Evolutionary conservation across 129 eudicot genomes (phyloP).

Genomic region (Ambrosia artemisiifolia): DNA sequence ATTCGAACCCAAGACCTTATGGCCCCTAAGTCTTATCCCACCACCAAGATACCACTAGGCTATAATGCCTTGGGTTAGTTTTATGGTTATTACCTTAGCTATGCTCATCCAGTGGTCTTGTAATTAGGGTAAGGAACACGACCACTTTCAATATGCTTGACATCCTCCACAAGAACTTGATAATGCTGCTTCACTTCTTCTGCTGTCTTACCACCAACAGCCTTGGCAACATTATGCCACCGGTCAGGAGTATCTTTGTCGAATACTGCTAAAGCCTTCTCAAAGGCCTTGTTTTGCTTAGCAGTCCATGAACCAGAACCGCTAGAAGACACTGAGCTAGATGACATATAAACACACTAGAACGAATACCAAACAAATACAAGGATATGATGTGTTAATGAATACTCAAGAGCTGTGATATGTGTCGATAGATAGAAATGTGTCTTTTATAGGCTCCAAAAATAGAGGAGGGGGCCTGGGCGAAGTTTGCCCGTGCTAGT

Average conservation of each 20-base stretch:
- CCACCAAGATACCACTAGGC: too few species aligned
- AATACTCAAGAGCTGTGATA: background rate
- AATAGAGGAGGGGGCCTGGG: background rate
- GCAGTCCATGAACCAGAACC: too few species aligned
- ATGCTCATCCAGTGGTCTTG: slow-evolving; percentile 29
- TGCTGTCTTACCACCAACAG: slow-evolving; percentile 32
- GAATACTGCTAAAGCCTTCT: background rate
- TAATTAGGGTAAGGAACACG: slow-evolving; percentile 52
- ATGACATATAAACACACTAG: background rate
- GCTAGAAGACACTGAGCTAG: background rate
- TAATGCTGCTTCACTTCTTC: slow-evolving; percentile 71
- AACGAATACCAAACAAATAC: background rate
- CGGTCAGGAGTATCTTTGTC: too few species aligned
- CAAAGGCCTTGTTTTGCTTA: background rate
- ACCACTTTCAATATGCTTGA: slow-evolving; percentile 58
- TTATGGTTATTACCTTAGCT: slow-evolving; percentile 29
- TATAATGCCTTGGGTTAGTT: too few species aligned
- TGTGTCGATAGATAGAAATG: background rate
- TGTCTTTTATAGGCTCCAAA: background rate
- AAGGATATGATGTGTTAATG: too few species aligned
- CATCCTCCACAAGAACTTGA: slow-evolving; percentile 58
- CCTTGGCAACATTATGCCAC: too few species aligned
- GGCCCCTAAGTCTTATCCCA: too few species aligned
- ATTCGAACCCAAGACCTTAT: too few species aligned
- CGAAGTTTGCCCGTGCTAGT: too few species aligned